Base-by-base conservation (phyloP, 495 filamentous ascomycete species). In the Podospora didyma region DNA sequence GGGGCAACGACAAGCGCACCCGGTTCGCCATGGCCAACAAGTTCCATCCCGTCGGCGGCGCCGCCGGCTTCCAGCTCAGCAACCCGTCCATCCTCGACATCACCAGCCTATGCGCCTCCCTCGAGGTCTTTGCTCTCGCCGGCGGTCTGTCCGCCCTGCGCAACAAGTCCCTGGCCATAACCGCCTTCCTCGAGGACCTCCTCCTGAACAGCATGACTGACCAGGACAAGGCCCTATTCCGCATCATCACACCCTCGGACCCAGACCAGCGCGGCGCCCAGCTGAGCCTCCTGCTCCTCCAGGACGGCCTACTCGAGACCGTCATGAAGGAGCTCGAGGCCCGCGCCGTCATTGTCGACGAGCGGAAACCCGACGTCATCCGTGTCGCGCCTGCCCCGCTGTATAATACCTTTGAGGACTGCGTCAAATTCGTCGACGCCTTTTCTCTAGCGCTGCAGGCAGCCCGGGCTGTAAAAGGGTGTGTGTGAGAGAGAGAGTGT, bases 381-480 rank as follows among this genome's bases (percentile, higher is more conserved):
- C 77, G 94, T 7, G 89, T 97, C n/a, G 91, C 93, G 17, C 95
- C 94, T 1, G 86, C 89, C 28, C 92, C 94, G 34, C 65, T 97
- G 51, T 98, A 96, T 70, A 97, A 96, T 70, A 84, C 78, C 0
- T 97, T 87, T 68, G 67, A 67, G 49, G 94, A 98, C 62, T 88
- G 90, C 17, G 89, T 85, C 73, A 65, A 76, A 10, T 97, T 97
- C 69, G 84, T 86, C 19, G 71, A 80, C 53, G 82, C 76, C n/a
- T 82, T 89, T 55, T 68, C 67, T n/a, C 53, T 59, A 20, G 86
- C 82, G n/a, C 57, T 87, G 51, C 60, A 71, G 9, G 57, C 65
- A 49, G 69, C 67, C 14, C 60, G 39, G 37, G 39, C n/a, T 2
- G 26, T 24, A 23, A 42, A 42, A 17, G 12, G 39, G 5, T 37